Evolutionary conservation across 768 basidiomycete genomes (phyloP).

Genomic region (Serendipita vermifera): DNA sequence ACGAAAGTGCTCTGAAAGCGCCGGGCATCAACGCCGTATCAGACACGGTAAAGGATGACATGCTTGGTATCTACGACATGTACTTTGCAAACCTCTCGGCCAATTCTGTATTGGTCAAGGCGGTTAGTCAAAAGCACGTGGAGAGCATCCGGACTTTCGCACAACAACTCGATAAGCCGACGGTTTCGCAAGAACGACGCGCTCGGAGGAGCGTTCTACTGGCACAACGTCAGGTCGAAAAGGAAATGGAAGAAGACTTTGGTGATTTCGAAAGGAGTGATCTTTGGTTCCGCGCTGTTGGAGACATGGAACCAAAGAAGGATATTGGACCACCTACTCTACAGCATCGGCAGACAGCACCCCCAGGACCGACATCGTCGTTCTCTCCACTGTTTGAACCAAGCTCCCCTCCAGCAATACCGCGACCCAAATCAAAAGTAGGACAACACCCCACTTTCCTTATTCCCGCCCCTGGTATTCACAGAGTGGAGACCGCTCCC

Average conservation of each 20-base stretch:
- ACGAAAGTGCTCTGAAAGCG: constrained; percentile 45
- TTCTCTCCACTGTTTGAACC: background rate
- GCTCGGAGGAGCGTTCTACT: constrained; percentile 71
- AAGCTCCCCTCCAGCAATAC: background rate
- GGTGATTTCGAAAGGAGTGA: constrained; percentile 79
- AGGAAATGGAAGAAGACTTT: constrained; percentile 85
- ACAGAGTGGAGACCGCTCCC: constrained; percentile 10
- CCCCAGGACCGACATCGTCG: background rate
- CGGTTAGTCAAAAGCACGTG: constrained; percentile 58
- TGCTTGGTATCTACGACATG: constrained; percentile 74
- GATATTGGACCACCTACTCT: background rate
- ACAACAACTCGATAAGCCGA: constrained; percentile 33
- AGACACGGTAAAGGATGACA: constrained; percentile 68
- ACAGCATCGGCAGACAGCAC: background rate
- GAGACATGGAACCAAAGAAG: constrained; percentile 33
- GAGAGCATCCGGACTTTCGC: constrained; percentile 58
- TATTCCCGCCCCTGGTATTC: constrained; percentile 8
- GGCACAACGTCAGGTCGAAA: constrained; percentile 74
- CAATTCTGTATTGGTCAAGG: constrained; percentile 33
- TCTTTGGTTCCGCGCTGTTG: constrained; percentile 80
- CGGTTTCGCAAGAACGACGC: constrained; percentile 33
- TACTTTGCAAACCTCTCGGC: constrained; percentile 64
- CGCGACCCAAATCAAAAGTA: background rate
- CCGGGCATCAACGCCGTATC: constrained; percentile 26
- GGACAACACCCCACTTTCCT: constrained; percentile 13